A percentile compares a stretch with the other conserved stretches of the same genome.
Evolutionary conservation across 768 basidiomycete species (phyloP).

Genomic region (Psilocybe cubensis): DNA sequence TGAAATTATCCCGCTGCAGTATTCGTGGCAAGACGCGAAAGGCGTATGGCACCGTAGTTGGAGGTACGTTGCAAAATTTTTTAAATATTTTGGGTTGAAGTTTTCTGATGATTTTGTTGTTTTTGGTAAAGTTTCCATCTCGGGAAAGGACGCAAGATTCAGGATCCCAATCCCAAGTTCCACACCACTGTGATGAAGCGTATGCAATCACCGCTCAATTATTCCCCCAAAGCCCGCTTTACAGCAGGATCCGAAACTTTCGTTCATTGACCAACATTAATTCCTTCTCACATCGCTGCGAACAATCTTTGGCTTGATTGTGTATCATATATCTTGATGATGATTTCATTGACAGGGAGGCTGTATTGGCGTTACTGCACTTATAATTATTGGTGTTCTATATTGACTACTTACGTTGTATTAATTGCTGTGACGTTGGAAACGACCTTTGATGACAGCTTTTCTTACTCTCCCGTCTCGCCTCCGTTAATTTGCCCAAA

Average conservation of each 20-base stretch:
- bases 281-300: neutral
- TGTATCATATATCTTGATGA: too few relatives aligned
- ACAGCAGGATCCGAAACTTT: conserved; percentile 49
- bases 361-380: neutral
- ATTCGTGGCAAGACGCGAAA: conserved; percentile 57
- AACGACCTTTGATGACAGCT: conserved; percentile 2
- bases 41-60: conserved; percentile 58
- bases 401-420: neutral
- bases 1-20: conserved; percentile 62
- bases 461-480: neutral
- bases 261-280: conserved; percentile 28
- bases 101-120: neutral
- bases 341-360: neutral
- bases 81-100: neutral
- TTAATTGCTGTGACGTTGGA: conserved; percentile 1
- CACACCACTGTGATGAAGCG: conserved; percentile 67
- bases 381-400: neutral
- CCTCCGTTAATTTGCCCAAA: neutral
- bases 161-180: conserved; percentile 51
- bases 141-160: conserved; percentile 59
- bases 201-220: conserved; percentile 51
- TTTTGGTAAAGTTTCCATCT: conserved; percentile 46
- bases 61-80: conserved; percentile 47
- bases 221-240: conserved; percentile 63
- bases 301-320: too few relatives aligned